Base-by-base conservation (phyloP, 768 basidiomycete genomes). In the Solioccasus polychromus region DNA sequence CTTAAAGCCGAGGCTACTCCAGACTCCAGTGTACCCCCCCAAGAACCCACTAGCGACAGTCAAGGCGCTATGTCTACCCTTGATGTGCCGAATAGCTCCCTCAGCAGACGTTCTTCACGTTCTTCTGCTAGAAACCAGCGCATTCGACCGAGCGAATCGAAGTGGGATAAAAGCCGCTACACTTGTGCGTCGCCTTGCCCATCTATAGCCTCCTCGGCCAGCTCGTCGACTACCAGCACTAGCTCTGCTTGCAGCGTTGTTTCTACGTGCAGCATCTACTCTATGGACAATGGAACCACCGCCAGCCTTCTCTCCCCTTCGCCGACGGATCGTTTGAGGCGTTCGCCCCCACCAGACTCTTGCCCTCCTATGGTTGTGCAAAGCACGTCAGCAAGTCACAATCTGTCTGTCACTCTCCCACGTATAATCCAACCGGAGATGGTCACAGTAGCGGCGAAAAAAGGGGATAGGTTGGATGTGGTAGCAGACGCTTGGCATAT, bases 401-500 rank as follows among this genome's bases (percentile, higher is more conserved):
- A 64, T 4, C 61, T 82, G n/a, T 67, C 67, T 23, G 75, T 80
- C 12, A 62, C 62, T 34, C 72, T 83, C 11, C 79, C 79, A 8
- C 56, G 63, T 38, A 64, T 66, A 9, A 74, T 76, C 35, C 62
- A 71, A 51, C 73, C 78, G 12, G 81, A 83, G 57, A 83, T 83
- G 81, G 78, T 83, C 22, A 83, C 80, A 4, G 73, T 83, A 38
- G 73, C 73, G 26, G 80, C 76, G 34, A 79, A 79, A 59, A 76
- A 73, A 54, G 81, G 79, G 5, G 77, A 80, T 58, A 74, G 71
- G 53, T 60, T 83, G 42, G 69, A 72, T 44, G 71, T 83, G 14
- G 72, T 81, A 19, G 81, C 80, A 18, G 79, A 82, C 58, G 78
- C 78, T 35, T 83, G 80, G 79, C 74, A 81, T 59, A 70, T 73